phyloP scores from a whole-genome alignment of 768 basidiomycete genomes.

The Auriculariales sp. region DNA sequence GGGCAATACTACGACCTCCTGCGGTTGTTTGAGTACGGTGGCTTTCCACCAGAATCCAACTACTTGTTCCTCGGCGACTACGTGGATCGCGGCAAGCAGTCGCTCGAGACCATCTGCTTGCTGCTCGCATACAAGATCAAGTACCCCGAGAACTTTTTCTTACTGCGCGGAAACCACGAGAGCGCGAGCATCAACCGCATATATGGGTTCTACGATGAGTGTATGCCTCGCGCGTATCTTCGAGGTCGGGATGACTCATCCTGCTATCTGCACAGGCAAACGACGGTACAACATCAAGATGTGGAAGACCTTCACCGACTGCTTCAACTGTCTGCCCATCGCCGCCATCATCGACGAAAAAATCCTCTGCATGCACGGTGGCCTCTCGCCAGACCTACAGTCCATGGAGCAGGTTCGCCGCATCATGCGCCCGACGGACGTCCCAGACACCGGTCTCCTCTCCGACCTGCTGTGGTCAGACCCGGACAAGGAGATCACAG shows the following conservation, averaged over 20 bases:
- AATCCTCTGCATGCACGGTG: constrained; percentile 99
- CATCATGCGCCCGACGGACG: constrained; percentile 98
- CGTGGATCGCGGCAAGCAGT: constrained; percentile 98
- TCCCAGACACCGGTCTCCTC: constrained; percentile 91
- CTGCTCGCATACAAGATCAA: constrained; percentile 99
- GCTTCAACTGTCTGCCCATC: constrained; percentile 98
- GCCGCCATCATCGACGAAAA: constrained; percentile 99
- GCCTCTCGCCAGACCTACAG: constrained; percentile 91
- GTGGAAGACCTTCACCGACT: constrained; percentile 99
- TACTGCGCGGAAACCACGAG: constrained; percentile 96
- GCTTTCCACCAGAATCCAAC: constrained; percentile 99
- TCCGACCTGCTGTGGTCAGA: constrained; percentile 98
- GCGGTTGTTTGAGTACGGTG: constrained; percentile 96
- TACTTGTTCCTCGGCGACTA: constrained; percentile 99
- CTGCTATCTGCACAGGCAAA: constrained; percentile 54
- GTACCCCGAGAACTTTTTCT: constrained; percentile 99
- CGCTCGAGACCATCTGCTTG: constrained; percentile 97
- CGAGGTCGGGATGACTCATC: constrained; percentile 3
- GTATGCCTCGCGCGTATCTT: constrained; percentile 32
- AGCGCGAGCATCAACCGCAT: constrained; percentile 99
- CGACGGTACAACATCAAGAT: constrained; percentile 99
- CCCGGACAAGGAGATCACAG: constrained; percentile 98
- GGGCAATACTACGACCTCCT: constrained; percentile 99
- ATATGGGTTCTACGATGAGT: constrained; percentile 99
- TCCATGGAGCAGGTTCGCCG: constrained; percentile 99